Evolutionary conservation across 768 basidiomycete genomes (phyloP).

Genomic region (Boletus eberwhitei): DNA sequence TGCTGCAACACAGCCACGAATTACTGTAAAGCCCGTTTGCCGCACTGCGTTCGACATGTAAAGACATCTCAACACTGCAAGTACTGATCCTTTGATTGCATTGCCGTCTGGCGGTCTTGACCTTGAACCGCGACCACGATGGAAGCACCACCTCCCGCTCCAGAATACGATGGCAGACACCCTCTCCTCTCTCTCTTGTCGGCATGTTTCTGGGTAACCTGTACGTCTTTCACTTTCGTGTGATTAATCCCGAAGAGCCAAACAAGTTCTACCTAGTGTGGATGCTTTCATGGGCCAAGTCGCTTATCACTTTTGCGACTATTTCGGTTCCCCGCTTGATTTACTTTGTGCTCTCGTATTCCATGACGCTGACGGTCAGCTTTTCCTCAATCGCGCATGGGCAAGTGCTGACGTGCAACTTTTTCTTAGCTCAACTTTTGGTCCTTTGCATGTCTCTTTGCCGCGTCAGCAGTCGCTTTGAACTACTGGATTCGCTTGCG

Average conservation of each 20-base stretch:
- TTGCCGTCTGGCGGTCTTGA: neutral
- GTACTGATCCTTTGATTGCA: neutral
- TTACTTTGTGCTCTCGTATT: constrained; percentile 78
- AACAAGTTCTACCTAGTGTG: constrained; percentile 51
- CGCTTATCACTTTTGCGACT: constrained; percentile 73
- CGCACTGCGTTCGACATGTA: constrained; percentile 5
- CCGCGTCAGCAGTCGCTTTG: constrained; percentile 58
- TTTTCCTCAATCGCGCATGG: neutral
- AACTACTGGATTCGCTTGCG: constrained; percentile 86
- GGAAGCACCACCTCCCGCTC: constrained; percentile 19
- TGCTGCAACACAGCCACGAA: constrained; percentile 28
- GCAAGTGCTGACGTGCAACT: neutral
- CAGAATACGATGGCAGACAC: constrained; percentile 45
- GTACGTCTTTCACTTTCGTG: constrained; percentile 44
- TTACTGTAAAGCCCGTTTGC: constrained; percentile 14
- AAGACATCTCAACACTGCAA: neutral
- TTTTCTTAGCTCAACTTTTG: constrained; percentile 78
- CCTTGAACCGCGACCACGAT: constrained; percentile 21
- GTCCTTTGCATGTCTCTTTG: constrained; percentile 79
- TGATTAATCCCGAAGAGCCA: neutral
- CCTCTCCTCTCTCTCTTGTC: constrained; percentile 75
- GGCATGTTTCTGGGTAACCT: constrained; percentile 79
- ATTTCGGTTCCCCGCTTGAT: constrained; percentile 79
- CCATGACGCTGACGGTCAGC: constrained; percentile 81
- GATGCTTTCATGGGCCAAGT: constrained; percentile 74